Evolutionary conservation across 139 green algal genomes (phyloP).

Genomic region (Microglena sp.): DNA sequence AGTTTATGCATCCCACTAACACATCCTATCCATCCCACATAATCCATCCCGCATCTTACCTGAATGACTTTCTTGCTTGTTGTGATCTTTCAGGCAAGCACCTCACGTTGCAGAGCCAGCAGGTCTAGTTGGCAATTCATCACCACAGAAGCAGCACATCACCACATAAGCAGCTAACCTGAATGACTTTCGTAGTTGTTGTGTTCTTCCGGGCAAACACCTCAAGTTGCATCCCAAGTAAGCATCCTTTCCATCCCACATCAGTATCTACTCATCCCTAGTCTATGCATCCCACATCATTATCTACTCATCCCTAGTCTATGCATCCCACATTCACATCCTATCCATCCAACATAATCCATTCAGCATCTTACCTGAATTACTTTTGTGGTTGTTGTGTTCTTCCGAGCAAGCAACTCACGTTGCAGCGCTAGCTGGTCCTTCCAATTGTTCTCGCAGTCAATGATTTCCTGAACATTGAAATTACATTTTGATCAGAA

Average conservation of each 20-base stretch:
- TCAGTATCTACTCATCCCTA: neutral
- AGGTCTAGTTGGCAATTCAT: too few relatives aligned
- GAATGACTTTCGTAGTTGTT: neutral
- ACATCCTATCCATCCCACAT: constrained; percentile 10
- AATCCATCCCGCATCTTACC: too few relatives aligned
- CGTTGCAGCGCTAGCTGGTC: too few relatives aligned
- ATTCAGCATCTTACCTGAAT: too few relatives aligned
- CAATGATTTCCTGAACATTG: too few relatives aligned
- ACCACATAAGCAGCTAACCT: too few relatives aligned
- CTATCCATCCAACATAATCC: neutral
- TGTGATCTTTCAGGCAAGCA: constrained; percentile 26
- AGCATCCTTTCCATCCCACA: neutral
- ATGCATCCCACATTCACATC: neutral
- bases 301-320: neutral
- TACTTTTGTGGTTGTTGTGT: neutral
- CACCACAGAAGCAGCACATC: neutral
- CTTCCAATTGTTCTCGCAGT: too few relatives aligned
- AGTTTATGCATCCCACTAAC: constrained; percentile 18
- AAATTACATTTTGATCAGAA: too few relatives aligned
- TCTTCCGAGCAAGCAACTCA: constrained; percentile 26
- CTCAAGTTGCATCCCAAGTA: constrained; percentile 13
- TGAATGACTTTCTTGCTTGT: too few relatives aligned
- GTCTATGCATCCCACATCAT: neutral
- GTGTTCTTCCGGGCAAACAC: constrained; percentile 28
- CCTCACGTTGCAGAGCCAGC: too few relatives aligned